phyloP scores from a whole-genome alignment of 148 eudicot species.

The Rhododendron griersonianum region DNA sequence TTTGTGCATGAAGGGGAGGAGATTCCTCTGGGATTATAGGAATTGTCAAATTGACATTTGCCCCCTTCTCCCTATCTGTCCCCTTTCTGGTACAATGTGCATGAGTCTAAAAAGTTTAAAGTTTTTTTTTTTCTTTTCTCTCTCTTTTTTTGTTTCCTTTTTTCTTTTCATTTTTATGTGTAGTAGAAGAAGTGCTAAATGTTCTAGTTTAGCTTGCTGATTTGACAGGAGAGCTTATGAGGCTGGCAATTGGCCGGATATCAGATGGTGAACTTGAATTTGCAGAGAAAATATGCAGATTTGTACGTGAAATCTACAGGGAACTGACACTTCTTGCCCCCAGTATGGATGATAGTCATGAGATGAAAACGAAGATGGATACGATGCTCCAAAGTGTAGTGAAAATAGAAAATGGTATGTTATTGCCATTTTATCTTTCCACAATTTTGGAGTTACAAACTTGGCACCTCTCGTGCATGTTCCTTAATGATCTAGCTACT shows the following conservation, averaged over 20 bases:
- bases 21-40: background rate
- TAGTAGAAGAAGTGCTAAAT: conserved; percentile 9
- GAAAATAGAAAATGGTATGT: conserved; percentile 94
- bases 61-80: background rate
- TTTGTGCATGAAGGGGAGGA: background rate
- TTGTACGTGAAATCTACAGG: conserved; percentile 81
- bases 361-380: conserved; percentile 94
- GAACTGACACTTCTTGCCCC: conserved; percentile 76
- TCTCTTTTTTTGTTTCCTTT: background rate
- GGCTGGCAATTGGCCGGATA: conserved; percentile 92
- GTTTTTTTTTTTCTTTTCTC: too few species aligned
- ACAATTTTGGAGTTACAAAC: background rate
- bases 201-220: conserved; percentile 73
- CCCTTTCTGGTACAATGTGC: background rate
- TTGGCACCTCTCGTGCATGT: background rate
- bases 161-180: background rate
- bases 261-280: conserved; percentile 91
- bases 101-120: background rate
- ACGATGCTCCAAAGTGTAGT: conserved; percentile 90
- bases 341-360: conserved; percentile 71
- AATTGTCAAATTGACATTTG: background rate
- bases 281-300: conserved; percentile 84
- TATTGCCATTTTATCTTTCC: background rate
- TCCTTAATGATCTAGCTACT: background rate
- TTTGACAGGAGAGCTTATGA: conserved; percentile 97